phyloP scores from a whole-genome alignment of 1,284 basidiomycete genomes.

The Somion occarium region DNA sequence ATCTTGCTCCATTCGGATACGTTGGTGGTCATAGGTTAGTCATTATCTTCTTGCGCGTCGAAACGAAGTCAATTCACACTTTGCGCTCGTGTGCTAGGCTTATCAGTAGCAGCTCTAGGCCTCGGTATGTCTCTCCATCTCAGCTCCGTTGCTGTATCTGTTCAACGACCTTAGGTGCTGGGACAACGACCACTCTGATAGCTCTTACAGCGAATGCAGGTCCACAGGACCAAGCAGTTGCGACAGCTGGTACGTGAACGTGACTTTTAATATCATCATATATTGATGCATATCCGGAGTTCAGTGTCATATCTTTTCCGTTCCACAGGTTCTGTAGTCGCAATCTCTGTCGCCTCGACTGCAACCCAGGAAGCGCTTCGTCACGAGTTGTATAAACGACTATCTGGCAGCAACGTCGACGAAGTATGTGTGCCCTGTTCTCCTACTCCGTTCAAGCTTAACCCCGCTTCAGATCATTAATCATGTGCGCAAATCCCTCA shows the following conservation, averaged over 20 bases:
- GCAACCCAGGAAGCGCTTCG: constrained; percentile 48
- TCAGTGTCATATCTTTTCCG: background rate
- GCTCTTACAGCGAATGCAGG: background rate
- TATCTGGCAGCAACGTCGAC: constrained; percentile 41
- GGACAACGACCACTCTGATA: background rate
- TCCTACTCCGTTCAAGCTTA: background rate
- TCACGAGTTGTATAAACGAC: constrained; percentile 33
- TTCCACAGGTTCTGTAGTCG: background rate
- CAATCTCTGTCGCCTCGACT: constrained; percentile 33
- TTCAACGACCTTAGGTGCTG: too few species aligned
- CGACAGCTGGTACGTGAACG: background rate
- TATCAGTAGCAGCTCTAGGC: too few species aligned
- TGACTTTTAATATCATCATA: background rate
- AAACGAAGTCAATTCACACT: too few species aligned
- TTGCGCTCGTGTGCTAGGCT: too few species aligned
- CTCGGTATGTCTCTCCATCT: too few species aligned
- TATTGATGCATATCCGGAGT: background rate
- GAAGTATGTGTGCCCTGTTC: constrained; percentile 33
- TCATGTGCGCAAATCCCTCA: constrained; percentile 50
- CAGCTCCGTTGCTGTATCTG: too few species aligned
- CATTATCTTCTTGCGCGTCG: too few species aligned
- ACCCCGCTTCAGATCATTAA: constrained; percentile 39
- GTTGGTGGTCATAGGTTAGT: background rate
- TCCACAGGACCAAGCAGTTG: background rate
- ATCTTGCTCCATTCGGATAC: background rate